These are phyloP conservation scores for Moricandia arvensis DNA, from an alignment of 345 rosid genomes.

Conservation along the genomic window DNA sequence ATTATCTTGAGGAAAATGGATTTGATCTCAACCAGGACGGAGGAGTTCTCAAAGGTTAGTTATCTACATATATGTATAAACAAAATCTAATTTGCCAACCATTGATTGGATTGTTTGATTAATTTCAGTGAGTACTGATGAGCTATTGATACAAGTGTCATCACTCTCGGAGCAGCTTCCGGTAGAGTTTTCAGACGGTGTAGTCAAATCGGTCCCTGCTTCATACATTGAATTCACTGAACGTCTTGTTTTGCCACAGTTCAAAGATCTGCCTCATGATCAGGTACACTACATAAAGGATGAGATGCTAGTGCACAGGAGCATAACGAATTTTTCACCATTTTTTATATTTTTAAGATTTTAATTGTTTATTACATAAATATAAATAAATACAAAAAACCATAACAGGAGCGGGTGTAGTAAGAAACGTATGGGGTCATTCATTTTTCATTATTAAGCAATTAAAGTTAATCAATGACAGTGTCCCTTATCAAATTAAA, in stretches of 20 bases:
- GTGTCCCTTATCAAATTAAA: too few relatives aligned
- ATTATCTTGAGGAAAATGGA: conserved; percentile 57
- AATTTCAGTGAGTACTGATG: conserved; percentile 4
- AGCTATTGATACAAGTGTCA: neutral
- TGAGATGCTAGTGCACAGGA: neutral
- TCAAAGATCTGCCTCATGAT: neutral
- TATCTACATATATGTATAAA: neutral
- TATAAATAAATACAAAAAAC: neutral
- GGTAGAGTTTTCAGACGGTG: neutral
- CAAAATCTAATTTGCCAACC: neutral
- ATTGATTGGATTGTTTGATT: neutral
- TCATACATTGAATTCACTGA: conserved; percentile 7
- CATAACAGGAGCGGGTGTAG: too few relatives aligned
- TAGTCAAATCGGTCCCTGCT: conserved; percentile 2
- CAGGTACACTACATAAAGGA: neutral
- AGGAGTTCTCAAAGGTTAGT: conserved; percentile 73
- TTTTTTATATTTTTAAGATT: neutral
- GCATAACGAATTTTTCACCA: neutral
- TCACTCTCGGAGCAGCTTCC: neutral
- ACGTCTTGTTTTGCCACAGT: conserved; percentile 2
- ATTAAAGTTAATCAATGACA: too few relatives aligned
- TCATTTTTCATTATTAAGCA: too few relatives aligned
- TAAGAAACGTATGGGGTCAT: too few relatives aligned
- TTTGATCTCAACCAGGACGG: conserved; percentile 81
- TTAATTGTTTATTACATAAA: neutral